A percentile compares a stretch with the other conserved stretches of the same genome.
Conservation (phyloP, 306 rosid genomes). For the Lagenaria siceraria region DNA sequence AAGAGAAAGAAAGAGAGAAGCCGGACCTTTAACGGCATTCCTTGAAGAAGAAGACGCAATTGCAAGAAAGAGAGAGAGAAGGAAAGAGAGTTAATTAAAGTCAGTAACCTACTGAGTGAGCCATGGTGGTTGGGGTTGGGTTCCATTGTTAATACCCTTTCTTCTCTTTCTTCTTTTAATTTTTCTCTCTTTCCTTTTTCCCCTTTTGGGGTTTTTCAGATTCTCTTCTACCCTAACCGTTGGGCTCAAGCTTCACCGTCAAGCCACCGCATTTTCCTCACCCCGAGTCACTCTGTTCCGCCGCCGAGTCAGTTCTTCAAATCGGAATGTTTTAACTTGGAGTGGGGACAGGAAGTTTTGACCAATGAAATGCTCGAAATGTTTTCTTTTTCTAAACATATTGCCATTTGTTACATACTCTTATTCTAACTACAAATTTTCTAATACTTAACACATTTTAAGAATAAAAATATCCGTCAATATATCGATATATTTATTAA, state of each 20-base stretch:
- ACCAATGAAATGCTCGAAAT: background rate
- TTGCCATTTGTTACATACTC: no score
- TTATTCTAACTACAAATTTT: no score
- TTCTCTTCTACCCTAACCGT: background rate
- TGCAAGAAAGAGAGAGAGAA: background rate
- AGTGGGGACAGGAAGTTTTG: background rate
- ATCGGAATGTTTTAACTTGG: background rate
- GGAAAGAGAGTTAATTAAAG: background rate
- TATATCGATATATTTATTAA: no score
- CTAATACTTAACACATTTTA: no score
- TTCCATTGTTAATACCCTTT: background rate
- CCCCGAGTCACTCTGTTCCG: background rate
- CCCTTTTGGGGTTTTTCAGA: background rate
- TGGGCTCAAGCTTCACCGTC: slow-evolving; percentile 7
- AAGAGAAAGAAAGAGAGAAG: background rate
- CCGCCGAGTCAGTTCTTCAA: background rate
- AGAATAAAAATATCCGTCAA: no score
- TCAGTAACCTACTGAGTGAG: background rate
- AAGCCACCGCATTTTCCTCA: slow-evolving; percentile 7
- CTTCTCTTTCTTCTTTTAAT: background rate
- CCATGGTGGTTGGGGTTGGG: background rate
- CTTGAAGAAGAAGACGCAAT: background rate
- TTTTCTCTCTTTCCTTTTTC: background rate
- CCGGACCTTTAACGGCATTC: background rate
- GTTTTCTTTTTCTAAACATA: no score